These are phyloP conservation scores for Monotropa hypopitys DNA, from an alignment of 179 eudicot species.

Conservation along the genomic window DNA sequence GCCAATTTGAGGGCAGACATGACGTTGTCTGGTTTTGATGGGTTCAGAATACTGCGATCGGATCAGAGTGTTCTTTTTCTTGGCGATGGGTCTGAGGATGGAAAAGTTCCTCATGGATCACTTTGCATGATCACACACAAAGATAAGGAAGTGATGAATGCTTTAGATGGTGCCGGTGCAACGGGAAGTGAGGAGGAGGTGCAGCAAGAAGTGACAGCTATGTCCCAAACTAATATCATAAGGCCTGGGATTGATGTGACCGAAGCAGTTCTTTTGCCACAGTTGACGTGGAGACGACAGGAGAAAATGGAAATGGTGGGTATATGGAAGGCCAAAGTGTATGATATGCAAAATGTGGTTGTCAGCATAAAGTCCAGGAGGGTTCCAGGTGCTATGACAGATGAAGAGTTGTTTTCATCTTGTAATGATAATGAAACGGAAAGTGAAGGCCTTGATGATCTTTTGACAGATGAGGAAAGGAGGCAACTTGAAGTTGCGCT, in stretches of 20 bases:
- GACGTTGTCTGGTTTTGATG: slow-evolving; percentile 97
- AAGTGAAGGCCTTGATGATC: slow-evolving; percentile 34
- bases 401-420: slow-evolving; percentile 55
- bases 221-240: slow-evolving; percentile 81
- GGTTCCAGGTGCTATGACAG: slow-evolving; percentile 88
- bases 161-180: slow-evolving; percentile 67
- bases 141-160: slow-evolving; percentile 73
- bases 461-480: slow-evolving; percentile 41
- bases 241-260: slow-evolving; percentile 96
- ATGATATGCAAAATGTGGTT: slow-evolving; percentile 88
- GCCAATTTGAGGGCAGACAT: slow-evolving; percentile 92
- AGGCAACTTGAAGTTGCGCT: slow-evolving; percentile 41
- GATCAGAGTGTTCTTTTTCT: slow-evolving; percentile 85
- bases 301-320: slow-evolving; percentile 78
- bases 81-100: slow-evolving; percentile 90
- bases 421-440: slow-evolving; percentile 37
- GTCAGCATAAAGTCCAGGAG: slow-evolving; percentile 84
- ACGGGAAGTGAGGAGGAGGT: slow-evolving; percentile 69
- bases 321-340: slow-evolving; percentile 76
- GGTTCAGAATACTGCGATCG: slow-evolving; percentile 71
- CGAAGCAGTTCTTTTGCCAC: slow-evolving; percentile 78
- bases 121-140: slow-evolving; percentile 80
- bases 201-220: slow-evolving; percentile 59
- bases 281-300: slow-evolving; percentile 74
- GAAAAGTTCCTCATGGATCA: slow-evolving; percentile 62